phyloP scores from a whole-genome alignment of 75 land plant genomes.

The Picea sitchensis region DNA sequence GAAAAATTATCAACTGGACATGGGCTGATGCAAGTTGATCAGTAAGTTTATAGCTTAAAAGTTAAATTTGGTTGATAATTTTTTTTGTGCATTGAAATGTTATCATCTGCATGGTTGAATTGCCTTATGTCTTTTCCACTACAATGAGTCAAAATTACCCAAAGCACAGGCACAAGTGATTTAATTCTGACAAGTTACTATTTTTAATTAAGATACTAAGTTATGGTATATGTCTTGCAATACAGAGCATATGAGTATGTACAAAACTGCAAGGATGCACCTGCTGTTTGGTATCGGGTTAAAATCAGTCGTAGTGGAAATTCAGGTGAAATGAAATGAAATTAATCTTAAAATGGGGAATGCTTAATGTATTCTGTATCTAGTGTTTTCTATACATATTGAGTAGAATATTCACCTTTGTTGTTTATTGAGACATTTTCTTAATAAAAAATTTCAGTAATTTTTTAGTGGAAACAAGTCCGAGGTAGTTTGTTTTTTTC shows the following conservation, averaged over 20 bases:
- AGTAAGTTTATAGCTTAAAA: constrained; percentile 34
- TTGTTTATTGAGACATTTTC: not conserved
- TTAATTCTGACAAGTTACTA: not conserved
- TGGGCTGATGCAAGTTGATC: constrained; percentile 93
- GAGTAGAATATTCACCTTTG: not conserved
- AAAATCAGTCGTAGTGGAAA: constrained; percentile 60
- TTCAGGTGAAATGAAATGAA: constrained; percentile 33
- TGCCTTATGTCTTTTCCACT: too few species aligned
- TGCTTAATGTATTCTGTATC: not conserved
- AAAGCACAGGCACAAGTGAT: not conserved
- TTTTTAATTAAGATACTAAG: not conserved
- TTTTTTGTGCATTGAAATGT: not conserved
- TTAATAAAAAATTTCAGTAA: not conserved
- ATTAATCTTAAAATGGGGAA: not conserved
- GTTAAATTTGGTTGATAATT: not conserved
- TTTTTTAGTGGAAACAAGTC: not conserved
- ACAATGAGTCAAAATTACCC: not conserved
- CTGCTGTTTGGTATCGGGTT: constrained; percentile 72
- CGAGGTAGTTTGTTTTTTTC: not conserved
- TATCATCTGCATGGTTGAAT: not conserved
- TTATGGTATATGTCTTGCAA: not conserved
- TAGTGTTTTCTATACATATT: not conserved
- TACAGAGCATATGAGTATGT: constrained; percentile 88
- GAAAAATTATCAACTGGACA: constrained; percentile 84
- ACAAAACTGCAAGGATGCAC: constrained; percentile 41